A percentile compares a stretch with the other conserved stretches of the same genome.
Conservation (phyloP, 2,329 filamentous ascomycete species). For the Ceratocystis eucalypticola region DNA sequence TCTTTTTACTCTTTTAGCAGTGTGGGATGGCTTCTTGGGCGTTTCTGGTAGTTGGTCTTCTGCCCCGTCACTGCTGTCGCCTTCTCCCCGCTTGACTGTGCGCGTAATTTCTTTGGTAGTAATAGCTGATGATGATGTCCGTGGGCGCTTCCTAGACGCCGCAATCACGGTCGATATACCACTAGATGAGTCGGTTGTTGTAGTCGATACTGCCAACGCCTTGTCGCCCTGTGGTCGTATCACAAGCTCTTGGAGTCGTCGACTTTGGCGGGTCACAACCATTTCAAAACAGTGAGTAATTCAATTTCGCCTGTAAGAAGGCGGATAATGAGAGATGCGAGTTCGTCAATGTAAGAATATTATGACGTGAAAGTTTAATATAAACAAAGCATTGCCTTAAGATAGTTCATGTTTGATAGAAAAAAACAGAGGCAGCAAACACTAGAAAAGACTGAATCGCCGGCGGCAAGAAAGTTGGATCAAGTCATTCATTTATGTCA, state of each 20-base stretch:
- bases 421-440: background rate
- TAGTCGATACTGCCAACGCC: background rate
- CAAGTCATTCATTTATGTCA: background rate
- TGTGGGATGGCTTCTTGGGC: background rate
- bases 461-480: background rate
- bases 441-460: background rate
- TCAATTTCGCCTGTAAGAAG: too few species aligned
- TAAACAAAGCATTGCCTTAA: background rate
- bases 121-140: background rate
- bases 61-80: background rate
- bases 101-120: background rate
- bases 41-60: background rate
- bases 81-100: background rate
- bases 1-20: slow-evolving; percentile 1
- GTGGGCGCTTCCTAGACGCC: background rate
- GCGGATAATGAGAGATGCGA: too few species aligned
- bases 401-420: too few species aligned
- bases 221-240: background rate
- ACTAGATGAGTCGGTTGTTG: background rate
- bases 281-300: background rate
- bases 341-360: too few species aligned
- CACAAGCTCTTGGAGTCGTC: background rate
- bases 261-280: slow-evolving; percentile 5
- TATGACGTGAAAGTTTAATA: background rate
- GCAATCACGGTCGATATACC: background rate